A percentile compares a stretch with the other conserved stretches of the same genome.
phyloP scores from a whole-genome alignment of 495 filamentous ascomycete genomes.

The Polyplosphaeria fusca region DNA sequence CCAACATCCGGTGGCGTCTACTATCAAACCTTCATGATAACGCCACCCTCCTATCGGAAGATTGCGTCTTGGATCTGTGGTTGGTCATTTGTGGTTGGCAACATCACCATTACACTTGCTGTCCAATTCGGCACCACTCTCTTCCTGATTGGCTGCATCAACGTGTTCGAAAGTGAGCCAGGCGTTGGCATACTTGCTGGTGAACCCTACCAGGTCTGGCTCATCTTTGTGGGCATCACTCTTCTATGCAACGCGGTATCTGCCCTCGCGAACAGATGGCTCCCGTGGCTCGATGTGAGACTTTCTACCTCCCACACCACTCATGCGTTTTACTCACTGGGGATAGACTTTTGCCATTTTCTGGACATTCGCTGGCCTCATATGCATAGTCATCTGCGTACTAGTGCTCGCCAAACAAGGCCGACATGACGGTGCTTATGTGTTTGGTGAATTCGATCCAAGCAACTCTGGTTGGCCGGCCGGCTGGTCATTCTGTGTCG shows the following conservation, averaged over 20 bases:
- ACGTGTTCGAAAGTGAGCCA: slow-evolving; percentile 47
- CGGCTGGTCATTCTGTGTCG: slow-evolving; percentile 49
- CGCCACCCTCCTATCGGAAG: slow-evolving; percentile 37
- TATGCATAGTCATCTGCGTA: slow-evolving; percentile 59
- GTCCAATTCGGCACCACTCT: slow-evolving; percentile 65
- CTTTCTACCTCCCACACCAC: background rate
- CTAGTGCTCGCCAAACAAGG: slow-evolving; percentile 56
- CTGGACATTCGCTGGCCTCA: slow-evolving; percentile 60
- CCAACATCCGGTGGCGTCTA: slow-evolving; percentile 56
- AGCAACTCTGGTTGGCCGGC: slow-evolving; percentile 49
- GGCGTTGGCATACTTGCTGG: slow-evolving; percentile 38
- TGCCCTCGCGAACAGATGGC: slow-evolving; percentile 53
- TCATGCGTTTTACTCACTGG: slow-evolving; percentile 6
- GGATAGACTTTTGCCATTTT: slow-evolving; percentile 59
- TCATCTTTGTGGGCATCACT: slow-evolving; percentile 63
- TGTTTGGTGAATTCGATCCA: slow-evolving; percentile 59
- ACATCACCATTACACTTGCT: slow-evolving; percentile 66
- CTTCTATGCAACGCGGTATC: slow-evolving; percentile 56
- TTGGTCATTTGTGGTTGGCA: slow-evolving; percentile 66
- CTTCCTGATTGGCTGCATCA: slow-evolving; percentile 53
- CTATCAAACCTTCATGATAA: slow-evolving; percentile 56
- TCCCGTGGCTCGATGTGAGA: slow-evolving; percentile 58
- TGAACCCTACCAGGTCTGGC: slow-evolving; percentile 59
- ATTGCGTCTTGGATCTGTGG: slow-evolving; percentile 63
- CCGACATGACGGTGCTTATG: slow-evolving; percentile 52